Conservation (phyloP, 257 asterid species). For the Oldenlandia corymbosa region DNA sequence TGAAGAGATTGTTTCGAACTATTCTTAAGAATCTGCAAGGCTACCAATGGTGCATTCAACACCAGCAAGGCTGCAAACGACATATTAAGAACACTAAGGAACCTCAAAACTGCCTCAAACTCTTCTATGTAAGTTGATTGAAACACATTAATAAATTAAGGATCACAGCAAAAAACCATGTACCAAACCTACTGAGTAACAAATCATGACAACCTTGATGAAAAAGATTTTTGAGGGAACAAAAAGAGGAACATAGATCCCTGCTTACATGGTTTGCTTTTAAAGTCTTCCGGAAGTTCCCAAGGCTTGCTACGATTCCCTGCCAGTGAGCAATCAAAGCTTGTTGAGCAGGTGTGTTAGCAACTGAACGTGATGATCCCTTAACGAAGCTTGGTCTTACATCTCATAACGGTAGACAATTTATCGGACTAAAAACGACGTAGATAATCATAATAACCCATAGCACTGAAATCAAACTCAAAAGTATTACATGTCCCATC, state of each 20-base stretch:
- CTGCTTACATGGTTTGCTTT: constrained; percentile 78
- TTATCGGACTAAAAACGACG: constrained; percentile 5
- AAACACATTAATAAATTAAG: too few species aligned
- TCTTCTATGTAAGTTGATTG: too few species aligned
- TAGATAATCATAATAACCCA: not conserved
- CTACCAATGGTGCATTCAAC: too few species aligned
- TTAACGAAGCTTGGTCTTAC: constrained; percentile 79
- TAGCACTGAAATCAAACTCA: not conserved
- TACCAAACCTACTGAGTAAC: not conserved
- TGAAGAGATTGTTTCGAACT: too few species aligned
- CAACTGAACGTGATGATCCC: constrained; percentile 89
- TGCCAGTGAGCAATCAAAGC: constrained; percentile 98
- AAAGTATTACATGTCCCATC: constrained; percentile 63
- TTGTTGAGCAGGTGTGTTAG: constrained; percentile 86
- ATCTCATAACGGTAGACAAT: not conserved
- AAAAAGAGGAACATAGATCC: constrained; percentile 11
- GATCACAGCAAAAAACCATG: too few species aligned
- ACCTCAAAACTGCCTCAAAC: too few species aligned
- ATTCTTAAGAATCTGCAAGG: too few species aligned
- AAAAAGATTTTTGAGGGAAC: not conserved
- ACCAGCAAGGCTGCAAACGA: too few species aligned
- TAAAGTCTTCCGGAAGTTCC: constrained; percentile 69
- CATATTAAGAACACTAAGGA: too few species aligned
- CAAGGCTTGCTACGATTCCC: constrained; percentile 90
- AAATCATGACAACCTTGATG: not conserved